Percentiles rank a stretch among this genome's conserved stretches.
Conservation (phyloP, 2,329 filamentous ascomycete genomes). For the Escovopsis weberi region DNA sequence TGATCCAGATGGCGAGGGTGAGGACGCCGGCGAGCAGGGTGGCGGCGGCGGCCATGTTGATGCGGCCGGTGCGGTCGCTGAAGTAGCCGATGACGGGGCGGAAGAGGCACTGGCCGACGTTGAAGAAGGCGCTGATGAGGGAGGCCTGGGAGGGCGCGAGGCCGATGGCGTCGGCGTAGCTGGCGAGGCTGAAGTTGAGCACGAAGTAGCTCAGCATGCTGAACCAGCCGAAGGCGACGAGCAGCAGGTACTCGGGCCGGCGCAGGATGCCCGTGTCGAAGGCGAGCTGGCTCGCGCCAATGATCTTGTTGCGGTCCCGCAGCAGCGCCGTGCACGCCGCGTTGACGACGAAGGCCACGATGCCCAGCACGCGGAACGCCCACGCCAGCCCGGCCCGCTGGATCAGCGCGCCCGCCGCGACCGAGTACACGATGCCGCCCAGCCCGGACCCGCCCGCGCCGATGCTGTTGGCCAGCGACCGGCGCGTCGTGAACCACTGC, state of each 20-base stretch:
- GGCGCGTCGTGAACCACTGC: slow-evolving; percentile 58
- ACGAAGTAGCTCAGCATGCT: slow-evolving; percentile 62
- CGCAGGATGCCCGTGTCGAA: slow-evolving; percentile 52
- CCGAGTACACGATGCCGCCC: slow-evolving; percentile 56
- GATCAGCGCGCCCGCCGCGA: slow-evolving; percentile 56
- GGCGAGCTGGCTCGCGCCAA: slow-evolving; percentile 50
- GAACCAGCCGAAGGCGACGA: slow-evolving; percentile 55
- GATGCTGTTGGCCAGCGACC: slow-evolving; percentile 56
- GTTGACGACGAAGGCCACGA: slow-evolving; percentile 51
- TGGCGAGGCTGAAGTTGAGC: slow-evolving; percentile 61
- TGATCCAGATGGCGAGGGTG: slow-evolving; percentile 59
- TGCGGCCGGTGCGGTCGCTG: slow-evolving; percentile 52
- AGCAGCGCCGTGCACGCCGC: slow-evolving; percentile 47
- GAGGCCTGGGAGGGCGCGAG: slow-evolving; percentile 52
- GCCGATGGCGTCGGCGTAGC: slow-evolving; percentile 56
- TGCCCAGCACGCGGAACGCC: slow-evolving; percentile 52
- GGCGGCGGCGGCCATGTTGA: slow-evolving; percentile 56
- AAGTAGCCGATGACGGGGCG: slow-evolving; percentile 59
- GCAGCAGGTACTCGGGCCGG: slow-evolving; percentile 45
- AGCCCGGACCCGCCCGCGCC: slow-evolving; percentile 56
- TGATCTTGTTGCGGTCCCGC: slow-evolving; percentile 55
- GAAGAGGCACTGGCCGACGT: slow-evolving; percentile 51
- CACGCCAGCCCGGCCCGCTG: slow-evolving; percentile 46
- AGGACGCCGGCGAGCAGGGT: slow-evolving; percentile 51
- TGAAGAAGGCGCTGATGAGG: slow-evolving; percentile 59